phyloP scores from a whole-genome alignment of 2,329 filamentous ascomycete species.

The Stachybotrys chlorohalonatus region DNA sequence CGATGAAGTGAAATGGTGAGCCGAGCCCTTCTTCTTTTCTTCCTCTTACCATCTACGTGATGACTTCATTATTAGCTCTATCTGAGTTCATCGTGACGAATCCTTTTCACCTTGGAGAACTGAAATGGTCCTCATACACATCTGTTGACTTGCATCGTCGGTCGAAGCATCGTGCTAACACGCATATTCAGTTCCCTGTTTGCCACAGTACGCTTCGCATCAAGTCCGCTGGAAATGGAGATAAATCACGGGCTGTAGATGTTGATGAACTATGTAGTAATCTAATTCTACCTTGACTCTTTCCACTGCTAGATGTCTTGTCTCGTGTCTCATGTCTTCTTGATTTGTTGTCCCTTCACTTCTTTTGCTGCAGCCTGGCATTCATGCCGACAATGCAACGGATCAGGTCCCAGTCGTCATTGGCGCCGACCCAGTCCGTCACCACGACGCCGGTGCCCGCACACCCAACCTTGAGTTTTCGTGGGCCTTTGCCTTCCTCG shows the following conservation, averaged over 20 bases:
- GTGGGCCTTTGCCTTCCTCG: slow-evolving; percentile 38
- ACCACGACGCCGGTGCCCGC: slow-evolving; percentile 82
- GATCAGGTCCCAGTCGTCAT: slow-evolving; percentile 85
- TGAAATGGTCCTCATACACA: slow-evolving; percentile 26
- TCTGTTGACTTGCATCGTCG: not conserved
- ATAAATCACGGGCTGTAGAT: not conserved
- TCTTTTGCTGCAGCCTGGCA: slow-evolving; percentile 47
- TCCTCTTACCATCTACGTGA: slow-evolving; percentile 30
- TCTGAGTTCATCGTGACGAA: slow-evolving; percentile 50
- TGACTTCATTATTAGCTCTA: slow-evolving; percentile 39
- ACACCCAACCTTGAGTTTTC: slow-evolving; percentile 49
- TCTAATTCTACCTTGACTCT: not conserved
- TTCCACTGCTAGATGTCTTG: not conserved
- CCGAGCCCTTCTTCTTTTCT: not conserved
- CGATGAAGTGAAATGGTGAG: not conserved
- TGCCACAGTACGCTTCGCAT: not conserved
- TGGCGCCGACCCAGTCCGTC: slow-evolving; percentile 83
- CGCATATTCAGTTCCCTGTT: not conserved
- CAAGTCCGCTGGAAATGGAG: not conserved
- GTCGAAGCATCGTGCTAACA: not conserved
- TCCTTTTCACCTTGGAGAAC: slow-evolving; percentile 54
- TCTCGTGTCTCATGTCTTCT: not conserved
- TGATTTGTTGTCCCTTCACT: slow-evolving; percentile 13
- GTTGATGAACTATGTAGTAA: not conserved
- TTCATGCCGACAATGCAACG: slow-evolving; percentile 90